Conservation (phyloP, 306 rosid species). For the Lathyrus sativus region DNA sequence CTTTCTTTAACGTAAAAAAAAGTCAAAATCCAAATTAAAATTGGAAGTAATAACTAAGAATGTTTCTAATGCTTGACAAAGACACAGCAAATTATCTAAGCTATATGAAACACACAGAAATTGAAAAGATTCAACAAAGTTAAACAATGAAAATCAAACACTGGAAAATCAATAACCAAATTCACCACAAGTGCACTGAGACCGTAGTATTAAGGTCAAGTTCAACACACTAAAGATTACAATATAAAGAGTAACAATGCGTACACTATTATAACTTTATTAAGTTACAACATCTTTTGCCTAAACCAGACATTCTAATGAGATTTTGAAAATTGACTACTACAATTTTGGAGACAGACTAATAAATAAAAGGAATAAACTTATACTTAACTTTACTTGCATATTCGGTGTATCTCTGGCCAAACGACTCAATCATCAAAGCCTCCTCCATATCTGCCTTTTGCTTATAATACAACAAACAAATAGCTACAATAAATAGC, state of each 20-base stretch:
- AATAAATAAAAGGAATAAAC: constrained; percentile 82
- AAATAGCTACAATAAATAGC: constrained; percentile 63
- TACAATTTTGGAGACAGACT: constrained; percentile 40
- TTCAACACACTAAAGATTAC: constrained; percentile 16
- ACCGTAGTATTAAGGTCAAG: constrained; percentile 11
- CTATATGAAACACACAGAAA: not conserved
- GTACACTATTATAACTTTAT: constrained; percentile 23
- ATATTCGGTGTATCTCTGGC: constrained; percentile 69
- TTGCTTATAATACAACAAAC: constrained; percentile 77
- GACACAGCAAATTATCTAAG: not conserved
- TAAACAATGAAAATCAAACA: constrained; percentile 8
- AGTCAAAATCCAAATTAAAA: no score
- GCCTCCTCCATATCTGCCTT: constrained; percentile 85
- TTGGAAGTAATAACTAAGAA: no score
- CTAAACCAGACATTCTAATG: constrained; percentile 29
- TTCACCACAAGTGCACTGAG: constrained; percentile 26
- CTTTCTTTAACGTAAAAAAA: no score
- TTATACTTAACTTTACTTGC: constrained; percentile 75
- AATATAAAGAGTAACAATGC: constrained; percentile 11
- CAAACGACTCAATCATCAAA: constrained; percentile 87
- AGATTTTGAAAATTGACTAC: constrained; percentile 37
- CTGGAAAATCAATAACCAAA: not conserved
- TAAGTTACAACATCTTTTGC: constrained; percentile 34
- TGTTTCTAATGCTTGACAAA: constrained; percentile 12
- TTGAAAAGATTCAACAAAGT: not conserved